Evolutionary conservation across 2,329 filamentous ascomycete genomes (phyloP), one percentile per base, ranked within the genome.

Genomic region (Colletotrichum camelliae): DNA sequence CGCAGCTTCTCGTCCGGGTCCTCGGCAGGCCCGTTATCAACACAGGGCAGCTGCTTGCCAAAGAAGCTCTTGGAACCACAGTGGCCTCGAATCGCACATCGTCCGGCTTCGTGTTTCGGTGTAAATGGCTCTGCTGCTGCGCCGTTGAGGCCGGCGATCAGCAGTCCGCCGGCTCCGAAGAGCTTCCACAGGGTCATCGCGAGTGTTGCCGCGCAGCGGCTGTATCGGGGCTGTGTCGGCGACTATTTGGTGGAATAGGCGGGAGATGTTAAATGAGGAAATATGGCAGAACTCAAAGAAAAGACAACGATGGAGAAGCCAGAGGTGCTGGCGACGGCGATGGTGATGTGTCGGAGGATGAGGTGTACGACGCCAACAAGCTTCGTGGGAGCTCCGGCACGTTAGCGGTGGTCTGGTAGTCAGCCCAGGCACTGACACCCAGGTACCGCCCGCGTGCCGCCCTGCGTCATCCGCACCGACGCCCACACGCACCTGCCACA

Each of bases 1-100:
- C 96, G 92, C 75, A 95, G 89, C 72, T 92, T 90, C 9, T 91
- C 89, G 27, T 94, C 91, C 2, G 96, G 96, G 39, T 94, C 90
- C 77, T 93, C 88, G 43, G 97, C 97, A 43, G 93, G 87, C 5
- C 90, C 96, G 83, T 99, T 99, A 86, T 99, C 96, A 16, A 96
- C 93, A 83, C 97, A 99, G 5, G 97, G 97, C 76, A 98, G 89
- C 79, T 98, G 92, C 74, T 95, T 94, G 72, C 96, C 95, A 81
- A 98, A 98, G 83, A 97, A 94, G 77, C 94, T 93, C 85, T 96
- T 93, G 84, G 96, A 96, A 64, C 97, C 97, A 83, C 97, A 99
- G 78, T 97, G 94, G 9, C 96, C 96, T 66, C 96, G 92, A 77
- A 98, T 95, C 1, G 96, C 95, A 85, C 96, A 98, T 78, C 96